Percentiles rank a stretch among this genome's conserved stretches.
phyloP scores from a whole-genome alignment of 2,329 filamentous ascomycete genomes.

The Botryotinia narcissicola region DNA sequence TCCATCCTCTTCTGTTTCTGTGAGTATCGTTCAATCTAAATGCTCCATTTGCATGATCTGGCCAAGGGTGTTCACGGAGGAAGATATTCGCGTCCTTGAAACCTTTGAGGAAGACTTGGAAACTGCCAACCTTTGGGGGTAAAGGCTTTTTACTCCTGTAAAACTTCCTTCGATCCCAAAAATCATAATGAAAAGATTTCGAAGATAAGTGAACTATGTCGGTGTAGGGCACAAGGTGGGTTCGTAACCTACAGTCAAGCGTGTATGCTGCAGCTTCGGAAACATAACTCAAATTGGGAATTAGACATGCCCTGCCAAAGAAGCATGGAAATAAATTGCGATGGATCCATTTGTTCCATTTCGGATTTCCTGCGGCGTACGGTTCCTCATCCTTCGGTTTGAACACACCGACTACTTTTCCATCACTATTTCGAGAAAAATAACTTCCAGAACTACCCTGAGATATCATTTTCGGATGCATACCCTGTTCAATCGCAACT shows the following conservation, averaged over 20 bases:
- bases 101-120: conserved; percentile 95
- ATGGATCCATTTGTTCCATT: conserved; percentile 99
- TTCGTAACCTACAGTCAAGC: conserved; percentile 83
- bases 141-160: conserved; percentile 84
- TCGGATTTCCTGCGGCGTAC: conserved; percentile 93
- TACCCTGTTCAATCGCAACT: conserved; percentile 81
- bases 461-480: conserved; percentile 93
- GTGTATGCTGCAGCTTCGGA: conserved; percentile 97
- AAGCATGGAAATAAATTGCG: conserved; percentile 96
- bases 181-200: conserved; percentile 97
- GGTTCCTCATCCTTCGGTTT: conserved; percentile 99
- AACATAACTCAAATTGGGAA: conserved; percentile 96
- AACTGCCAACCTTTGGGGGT: conserved; percentile 89
- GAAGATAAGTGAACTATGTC: conserved; percentile 93
- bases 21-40: conserved; percentile 68
- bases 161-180: conserved; percentile 88
- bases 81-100: conserved; percentile 98
- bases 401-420: conserved; percentile 95
- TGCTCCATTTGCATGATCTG: conserved; percentile 68
- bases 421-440: conserved; percentile 87
- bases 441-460: conserved; percentile 98
- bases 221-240: conserved; percentile 92
- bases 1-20: conserved; percentile 71
- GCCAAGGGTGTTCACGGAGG: conserved; percentile 92
- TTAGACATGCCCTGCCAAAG: conserved; percentile 90